Percentiles rank a stretch among this genome's conserved stretches.
These are phyloP conservation scores for Plasmodium gonderi DNA, from an alignment of 169 alveolate genomes.

Conservation along the genomic window DNA sequence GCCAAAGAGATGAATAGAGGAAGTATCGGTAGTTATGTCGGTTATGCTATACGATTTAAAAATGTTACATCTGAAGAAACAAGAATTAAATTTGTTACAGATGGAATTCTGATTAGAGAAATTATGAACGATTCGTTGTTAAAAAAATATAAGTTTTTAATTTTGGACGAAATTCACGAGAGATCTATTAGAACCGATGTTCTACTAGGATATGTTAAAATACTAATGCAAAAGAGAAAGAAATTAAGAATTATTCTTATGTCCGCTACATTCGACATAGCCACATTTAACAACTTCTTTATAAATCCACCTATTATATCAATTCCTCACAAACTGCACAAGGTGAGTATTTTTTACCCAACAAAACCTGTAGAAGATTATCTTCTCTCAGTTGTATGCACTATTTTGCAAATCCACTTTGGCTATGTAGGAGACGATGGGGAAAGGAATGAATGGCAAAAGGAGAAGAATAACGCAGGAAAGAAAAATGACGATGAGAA, in stretches of 20 bases:
- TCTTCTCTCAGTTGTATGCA: conserved; percentile 82
- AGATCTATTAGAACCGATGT: conserved; percentile 95
- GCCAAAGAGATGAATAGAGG: conserved; percentile 87
- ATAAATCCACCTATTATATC: conserved; percentile 64
- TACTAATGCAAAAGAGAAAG: conserved; percentile 81
- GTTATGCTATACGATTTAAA: conserved; percentile 93
- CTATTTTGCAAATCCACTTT: conserved; percentile 83
- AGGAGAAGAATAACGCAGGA: not conserved
- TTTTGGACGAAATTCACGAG: conserved; percentile 97
- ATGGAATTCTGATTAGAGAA: conserved; percentile 95
- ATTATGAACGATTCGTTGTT: conserved; percentile 88
- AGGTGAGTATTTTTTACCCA: conserved; percentile 84
- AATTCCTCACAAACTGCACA: conserved; percentile 65
- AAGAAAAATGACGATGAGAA: not conserved
- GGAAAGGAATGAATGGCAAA: not conserved
- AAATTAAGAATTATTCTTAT: conserved; percentile 92
- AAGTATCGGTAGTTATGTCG: conserved; percentile 91
- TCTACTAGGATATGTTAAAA: conserved; percentile 90
- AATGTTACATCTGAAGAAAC: conserved; percentile 89
- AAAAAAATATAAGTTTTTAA: conserved; percentile 88
- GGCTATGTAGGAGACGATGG: not conserved
- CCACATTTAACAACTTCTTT: conserved; percentile 87
- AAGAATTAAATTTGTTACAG: conserved; percentile 93
- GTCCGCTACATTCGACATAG: conserved; percentile 94
- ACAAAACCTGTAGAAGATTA: conserved; percentile 87